These are phyloP conservation scores for Starmerella powellii DNA, from an alignment of 805 yeast species.

Conservation along the genomic window DNA sequence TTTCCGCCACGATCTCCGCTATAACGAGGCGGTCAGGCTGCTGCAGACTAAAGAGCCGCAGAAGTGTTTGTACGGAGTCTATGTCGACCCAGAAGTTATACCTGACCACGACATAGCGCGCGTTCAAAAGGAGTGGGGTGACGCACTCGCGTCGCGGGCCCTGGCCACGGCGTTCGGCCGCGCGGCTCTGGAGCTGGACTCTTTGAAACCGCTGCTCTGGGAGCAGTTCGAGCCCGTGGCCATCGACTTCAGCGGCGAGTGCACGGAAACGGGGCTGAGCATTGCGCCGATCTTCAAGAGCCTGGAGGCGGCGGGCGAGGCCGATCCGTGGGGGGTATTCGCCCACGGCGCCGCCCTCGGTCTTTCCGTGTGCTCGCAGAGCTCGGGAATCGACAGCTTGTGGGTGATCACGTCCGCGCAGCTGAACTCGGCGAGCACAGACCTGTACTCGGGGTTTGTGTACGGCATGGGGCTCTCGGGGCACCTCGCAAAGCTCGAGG, in stretches of 20 bases:
- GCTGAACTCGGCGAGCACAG: constrained; percentile 41
- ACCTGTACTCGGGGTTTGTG: constrained; percentile 92
- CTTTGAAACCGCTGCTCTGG: constrained; percentile 65
- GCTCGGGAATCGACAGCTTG: constrained; percentile 66
- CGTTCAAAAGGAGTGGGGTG: constrained; percentile 45
- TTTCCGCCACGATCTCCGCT: constrained; percentile 67
- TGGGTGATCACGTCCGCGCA: constrained; percentile 70
- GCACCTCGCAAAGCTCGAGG: constrained; percentile 68
- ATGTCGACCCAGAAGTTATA: constrained; percentile 32
- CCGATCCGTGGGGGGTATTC: constrained; percentile 32
- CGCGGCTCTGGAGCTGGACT: constrained; percentile 57
- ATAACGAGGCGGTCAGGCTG: constrained; percentile 59
- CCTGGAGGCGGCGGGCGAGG: constrained; percentile 3
- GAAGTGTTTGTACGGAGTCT: constrained; percentile 26
- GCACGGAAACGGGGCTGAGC: constrained; percentile 12
- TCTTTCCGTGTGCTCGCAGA: constrained; percentile 53
- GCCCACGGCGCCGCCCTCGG: constrained; percentile 90
- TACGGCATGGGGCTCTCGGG: constrained; percentile 88
- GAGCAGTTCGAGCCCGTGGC: constrained; percentile 73
- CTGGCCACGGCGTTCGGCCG: constrained; percentile 67
- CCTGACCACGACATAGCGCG: constrained; percentile 47
- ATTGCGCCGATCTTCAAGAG: constrained; percentile 6
- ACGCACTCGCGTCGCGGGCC: constrained; percentile 55
- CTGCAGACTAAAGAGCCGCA: constrained; percentile 62
- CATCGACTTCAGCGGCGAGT: constrained; percentile 43